Evolutionary conservation across 2,329 filamentous ascomycete species (phyloP), one percentile per base, ranked within the genome.

Genomic region (Paraphoma chrysanthemicola): DNA sequence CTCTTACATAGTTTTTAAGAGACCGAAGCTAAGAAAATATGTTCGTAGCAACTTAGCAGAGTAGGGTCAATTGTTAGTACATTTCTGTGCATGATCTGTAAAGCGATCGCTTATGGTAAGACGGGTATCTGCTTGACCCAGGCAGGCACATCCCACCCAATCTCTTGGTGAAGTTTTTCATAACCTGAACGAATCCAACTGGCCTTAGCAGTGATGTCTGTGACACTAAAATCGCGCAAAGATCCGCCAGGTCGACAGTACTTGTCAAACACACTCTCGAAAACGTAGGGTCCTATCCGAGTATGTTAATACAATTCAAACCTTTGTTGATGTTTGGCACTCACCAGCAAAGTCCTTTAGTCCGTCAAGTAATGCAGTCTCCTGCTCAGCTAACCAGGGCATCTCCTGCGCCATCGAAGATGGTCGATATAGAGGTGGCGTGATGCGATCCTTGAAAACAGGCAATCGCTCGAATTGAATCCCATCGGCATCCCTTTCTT

Each of bases 401-500:
- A 63, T 56, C 6, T 57, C 48, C 2, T 63, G 57, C 14, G 48
- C n/a, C 9, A 61, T 53, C n/a, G 39, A 18, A 14, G 63, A 51
- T 1, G 63, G 53, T 11, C 48, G 29, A 17, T 56, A 53, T 30
- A 51, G 56, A 9, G 54, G 52, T 2, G 60, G 64, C 7, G 59
- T 62, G 2, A 64, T 69, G n/a, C 75, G 74, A 12, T 72, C 44
- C 5, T 66, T 71, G 57, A 82, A 78, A 5, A 77, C 53, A 1
- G 74, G 61, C 1, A 78, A 43, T 5, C 80, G 77, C 48, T 78
- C 73, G 47, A 81, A 80, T 0, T 51, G 51, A 0, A 69, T 30
- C 6, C 79, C 80, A 50, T 80, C 77, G 0, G 75, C 71, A 47
- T 81, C 79, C 23, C 62, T 56, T 16, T 77, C 73, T 4, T 62